Evolutionary conservation across 2,329 filamentous ascomycete genomes (phyloP).

Genomic region (Pochonia chlamydosporia): DNA sequence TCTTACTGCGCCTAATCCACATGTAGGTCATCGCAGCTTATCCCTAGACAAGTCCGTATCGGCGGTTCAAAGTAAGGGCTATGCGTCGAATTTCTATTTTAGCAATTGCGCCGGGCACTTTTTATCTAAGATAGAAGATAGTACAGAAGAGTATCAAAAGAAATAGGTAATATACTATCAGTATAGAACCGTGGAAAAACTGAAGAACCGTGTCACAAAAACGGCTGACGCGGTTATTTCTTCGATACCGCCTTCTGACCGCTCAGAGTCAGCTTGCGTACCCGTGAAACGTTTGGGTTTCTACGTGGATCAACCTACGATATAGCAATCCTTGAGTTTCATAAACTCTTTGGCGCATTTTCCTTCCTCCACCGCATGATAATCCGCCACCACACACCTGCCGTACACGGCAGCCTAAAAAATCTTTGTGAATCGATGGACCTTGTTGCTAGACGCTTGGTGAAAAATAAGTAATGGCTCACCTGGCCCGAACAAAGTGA

Average conservation of each 20-base stretch:
- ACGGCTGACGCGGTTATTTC: constrained; percentile 15
- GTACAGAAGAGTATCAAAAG: no score
- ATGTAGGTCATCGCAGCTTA: constrained; percentile 40
- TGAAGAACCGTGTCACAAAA: no score
- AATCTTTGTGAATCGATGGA: not conserved
- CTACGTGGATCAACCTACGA: constrained; percentile 50
- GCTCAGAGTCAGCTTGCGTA: not conserved
- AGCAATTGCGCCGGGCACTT: no score
- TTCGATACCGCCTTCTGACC: constrained; percentile 20
- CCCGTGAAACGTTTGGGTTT: not conserved
- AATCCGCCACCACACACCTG: constrained; percentile 85
- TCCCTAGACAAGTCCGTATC: no score
- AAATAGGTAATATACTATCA: no score
- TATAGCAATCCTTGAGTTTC: constrained; percentile 77
- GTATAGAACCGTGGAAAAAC: no score
- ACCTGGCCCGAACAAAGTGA: constrained; percentile 53
- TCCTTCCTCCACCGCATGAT: constrained; percentile 84
- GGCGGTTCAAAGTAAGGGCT: no score
- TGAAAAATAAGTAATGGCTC: constrained; percentile 10
- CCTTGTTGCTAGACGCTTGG: not conserved
- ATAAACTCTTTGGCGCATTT: constrained; percentile 85
- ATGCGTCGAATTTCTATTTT: no score
- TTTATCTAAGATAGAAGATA: no score
- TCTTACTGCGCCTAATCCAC: constrained; percentile 70
- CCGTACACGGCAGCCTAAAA: constrained; percentile 75